Evolutionary conservation across 305 asterid genomes (phyloP).

Genomic region (Solanum hybrid): DNA sequence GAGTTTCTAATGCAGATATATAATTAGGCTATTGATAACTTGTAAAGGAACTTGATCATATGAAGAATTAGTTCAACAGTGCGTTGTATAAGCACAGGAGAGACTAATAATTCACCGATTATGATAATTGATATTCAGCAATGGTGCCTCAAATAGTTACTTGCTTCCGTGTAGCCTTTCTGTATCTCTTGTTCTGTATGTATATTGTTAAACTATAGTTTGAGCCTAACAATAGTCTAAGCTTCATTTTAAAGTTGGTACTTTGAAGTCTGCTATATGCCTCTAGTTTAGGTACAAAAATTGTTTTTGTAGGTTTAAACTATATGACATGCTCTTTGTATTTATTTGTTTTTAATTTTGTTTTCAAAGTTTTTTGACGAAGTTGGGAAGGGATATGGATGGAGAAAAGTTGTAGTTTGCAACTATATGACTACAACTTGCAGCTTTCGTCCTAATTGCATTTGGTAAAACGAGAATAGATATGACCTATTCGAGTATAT

Average conservation of each 20-base stretch:
- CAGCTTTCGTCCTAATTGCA: neutral
- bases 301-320: neutral
- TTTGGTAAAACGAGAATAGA: neutral
- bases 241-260: neutral
- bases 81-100: neutral
- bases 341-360: too few relatives aligned
- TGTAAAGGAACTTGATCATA: slow-evolving; percentile 80
- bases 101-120: neutral
- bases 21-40: slow-evolving; percentile 77
- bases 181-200: neutral
- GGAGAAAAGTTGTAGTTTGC: neutral
- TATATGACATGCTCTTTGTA: neutral
- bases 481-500: neutral
- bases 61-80: slow-evolving; percentile 57
- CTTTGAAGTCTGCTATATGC: neutral
- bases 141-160: neutral
- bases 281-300: neutral
- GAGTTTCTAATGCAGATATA: slow-evolving; percentile 63
- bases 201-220: neutral
- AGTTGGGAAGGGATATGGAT: neutral
- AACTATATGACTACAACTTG: neutral
- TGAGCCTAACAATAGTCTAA: neutral
- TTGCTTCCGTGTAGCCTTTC: neutral
- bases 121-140: neutral
- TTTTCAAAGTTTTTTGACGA: neutral